Evolutionary conservation across 2,329 filamentous ascomycete genomes (phyloP), one percentile per base, ranked within the genome.

Genomic region (Madurella mycetomatis): DNA sequence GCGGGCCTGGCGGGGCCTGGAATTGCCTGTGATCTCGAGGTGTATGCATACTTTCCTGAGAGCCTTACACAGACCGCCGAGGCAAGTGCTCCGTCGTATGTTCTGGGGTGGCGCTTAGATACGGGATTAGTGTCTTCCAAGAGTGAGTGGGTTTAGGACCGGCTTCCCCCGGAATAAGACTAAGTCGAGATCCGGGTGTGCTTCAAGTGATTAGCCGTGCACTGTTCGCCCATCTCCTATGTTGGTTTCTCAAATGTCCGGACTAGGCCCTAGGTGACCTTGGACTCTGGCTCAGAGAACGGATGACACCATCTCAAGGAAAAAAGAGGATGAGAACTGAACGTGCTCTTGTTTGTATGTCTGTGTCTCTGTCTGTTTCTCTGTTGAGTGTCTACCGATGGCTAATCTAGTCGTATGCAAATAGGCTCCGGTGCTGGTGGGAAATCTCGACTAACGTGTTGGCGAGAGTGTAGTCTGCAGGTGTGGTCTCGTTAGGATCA

Each of bases 371-470:
- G 34, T 12, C 11, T 15, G 9, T 15, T 37, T 37, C 2, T 12
- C 9, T 37, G 34, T 37, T 37, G 9, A 9, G 13, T 37, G 13
- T 37, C 34, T 11, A 37, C 13, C 13, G 9, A 9, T 47, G 9
- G n/a, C 12, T 17, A 47, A 16, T 18, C 51, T 54, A 59, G n/a
- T 82, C 80, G 66, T 88, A 91, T 37, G 73, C 64, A 68, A 96
- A 96, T 49, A 97, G 86, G 57, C 84, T 77, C 66, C 87, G 88
- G 68, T 90, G 83, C 47, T 85, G 81, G 72, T 96, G 92, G 34
- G 90, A 94, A 37, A 84, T 86, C 54, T 96, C 88, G 15, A 96
- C 92, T 2, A 96, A 87, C 0, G 86, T 83, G 54, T 89, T 84
- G 56, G 85, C 87, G 34, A 90, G 80, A 50, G 78, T 79, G 70